Percentiles rank a stretch among this genome's conserved stretches.
Conservation (phyloP, 2,329 filamentous ascomycete genomes). For the Colletotrichum limetticola region DNA sequence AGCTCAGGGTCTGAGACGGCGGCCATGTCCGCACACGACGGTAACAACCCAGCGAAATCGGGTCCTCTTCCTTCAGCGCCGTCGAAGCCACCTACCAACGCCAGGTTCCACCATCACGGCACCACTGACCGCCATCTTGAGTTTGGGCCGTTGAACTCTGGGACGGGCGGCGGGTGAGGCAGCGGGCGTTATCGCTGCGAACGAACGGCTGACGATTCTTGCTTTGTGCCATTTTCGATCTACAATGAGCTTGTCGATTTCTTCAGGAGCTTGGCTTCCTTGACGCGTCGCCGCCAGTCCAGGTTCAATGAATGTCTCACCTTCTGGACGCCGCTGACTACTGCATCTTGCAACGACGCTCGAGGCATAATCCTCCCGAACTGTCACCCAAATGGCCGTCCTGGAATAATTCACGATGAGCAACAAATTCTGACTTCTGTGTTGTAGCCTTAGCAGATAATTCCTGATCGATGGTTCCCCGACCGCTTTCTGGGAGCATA, state of each 20-base stretch:
- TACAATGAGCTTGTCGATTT: constrained; percentile 1
- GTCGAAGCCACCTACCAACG: neutral
- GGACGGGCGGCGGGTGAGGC: neutral
- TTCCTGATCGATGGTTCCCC: neutral
- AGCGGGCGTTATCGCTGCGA: neutral
- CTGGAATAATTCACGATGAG: too few relatives aligned
- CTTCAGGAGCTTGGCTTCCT: neutral
- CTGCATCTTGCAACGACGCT: neutral
- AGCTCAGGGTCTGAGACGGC: constrained; percentile 26
- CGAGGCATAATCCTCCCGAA: too few relatives aligned
- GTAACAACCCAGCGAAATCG: neutral
- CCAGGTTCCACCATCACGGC: constrained; percentile 6
- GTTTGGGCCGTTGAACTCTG: constrained; percentile 14
- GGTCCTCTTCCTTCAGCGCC: neutral
- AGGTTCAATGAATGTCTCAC: neutral
- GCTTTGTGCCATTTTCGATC: neutral
- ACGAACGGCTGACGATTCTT: neutral
- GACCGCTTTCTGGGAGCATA: neutral
- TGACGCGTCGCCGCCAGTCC: neutral
- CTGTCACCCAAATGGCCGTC: too few relatives aligned
- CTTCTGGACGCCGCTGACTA: neutral
- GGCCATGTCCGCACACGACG: constrained; percentile 17
- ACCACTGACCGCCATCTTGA: neutral
- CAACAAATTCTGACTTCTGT: too few relatives aligned
- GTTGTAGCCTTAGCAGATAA: neutral